A percentile compares a stretch with the other conserved stretches of the same genome.
Evolutionary conservation across 176 grass and related monocot species (phyloP).

Genomic region (Hyparrhenia diplandra): DNA sequence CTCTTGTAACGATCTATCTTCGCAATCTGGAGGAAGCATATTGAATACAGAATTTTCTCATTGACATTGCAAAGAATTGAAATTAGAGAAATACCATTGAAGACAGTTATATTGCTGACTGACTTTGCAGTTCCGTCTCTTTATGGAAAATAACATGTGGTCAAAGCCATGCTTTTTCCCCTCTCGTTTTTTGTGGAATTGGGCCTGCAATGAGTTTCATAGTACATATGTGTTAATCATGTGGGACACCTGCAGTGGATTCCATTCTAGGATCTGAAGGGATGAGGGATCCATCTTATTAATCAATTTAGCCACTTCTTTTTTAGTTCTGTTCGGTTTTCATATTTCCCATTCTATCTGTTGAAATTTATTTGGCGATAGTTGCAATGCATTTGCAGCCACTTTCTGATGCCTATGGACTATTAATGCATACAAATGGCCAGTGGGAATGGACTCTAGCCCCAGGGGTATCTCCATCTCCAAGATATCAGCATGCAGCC

Average conservation of each 20-base stretch:
- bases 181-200: background rate
- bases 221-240: background rate
- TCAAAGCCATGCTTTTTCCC: background rate
- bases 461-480: conserved; percentile 92
- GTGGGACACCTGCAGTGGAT: background rate
- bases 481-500: conserved; percentile 97
- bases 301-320: conserved; percentile 1
- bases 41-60: conserved; percentile 5
- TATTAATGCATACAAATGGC: conserved; percentile 98
- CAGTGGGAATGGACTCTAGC: conserved; percentile 99
- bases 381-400: conserved; percentile 55
- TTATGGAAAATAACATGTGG: conserved; percentile 5
- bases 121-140: background rate
- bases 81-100: no score
- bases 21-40: background rate
- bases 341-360: background rate
- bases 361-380: conserved; percentile 20
- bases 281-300: background rate
- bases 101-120: conserved; percentile 19
- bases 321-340: background rate
- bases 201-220: background rate
- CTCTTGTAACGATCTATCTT: conserved; percentile 2
- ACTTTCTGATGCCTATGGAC: conserved; percentile 92
- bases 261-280: background rate
- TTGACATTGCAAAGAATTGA: background rate